Evolutionary conservation across 73 alveolate species (phyloP), one percentile per base, ranked within the genome.

Genomic region (Uronychia setigera): DNA sequence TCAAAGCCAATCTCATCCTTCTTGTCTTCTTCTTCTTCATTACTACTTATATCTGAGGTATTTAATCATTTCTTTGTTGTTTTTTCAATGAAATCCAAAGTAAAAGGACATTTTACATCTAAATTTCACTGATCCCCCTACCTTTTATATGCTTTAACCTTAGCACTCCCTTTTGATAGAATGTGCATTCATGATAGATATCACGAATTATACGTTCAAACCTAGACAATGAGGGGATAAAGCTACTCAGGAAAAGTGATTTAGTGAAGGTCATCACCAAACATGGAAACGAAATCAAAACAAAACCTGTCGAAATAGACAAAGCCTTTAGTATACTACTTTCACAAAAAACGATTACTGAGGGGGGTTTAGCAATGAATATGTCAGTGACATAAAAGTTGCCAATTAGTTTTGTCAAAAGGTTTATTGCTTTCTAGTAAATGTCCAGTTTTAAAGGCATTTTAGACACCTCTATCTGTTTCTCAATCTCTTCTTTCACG

Each of bases 251-350:
- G n/a, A 5, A 46, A 26, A 26, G 59, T 5, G 59, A 76, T 76
- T 32, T 76, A 5, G 30, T 26, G 9, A 5, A 76, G 59, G 5
- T 26, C 46, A 27, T 76, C 59, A 1, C 81, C 81, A 26, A 76
- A 29, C 59, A 76, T 5, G 5, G 59, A 29, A 5, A 76, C 81
- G 5, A 76, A 76, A 27, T 76, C 81, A 30, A 76, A 76, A 27
- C 59, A 26, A 76, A 76, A 76, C 59, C 81, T 25, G 32, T 76
- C 81, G 29, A 76, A 29, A 30, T 28, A 76, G 29, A 76, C 81
- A 30, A 30, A 26, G 19, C 27, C 9, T 32, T 76, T 76, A 5
- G 28, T 76, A 30, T 76, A 76, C n/a, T 76, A 46, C n/a, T 46
- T 11, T 46, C n/a, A 46, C n/a, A 46, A 19, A 5, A 46, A 11